These are phyloP conservation scores for Dendrostoma leiphaemia DNA, from an alignment of 2,329 filamentous ascomycete genomes.

Conservation along the genomic window DNA sequence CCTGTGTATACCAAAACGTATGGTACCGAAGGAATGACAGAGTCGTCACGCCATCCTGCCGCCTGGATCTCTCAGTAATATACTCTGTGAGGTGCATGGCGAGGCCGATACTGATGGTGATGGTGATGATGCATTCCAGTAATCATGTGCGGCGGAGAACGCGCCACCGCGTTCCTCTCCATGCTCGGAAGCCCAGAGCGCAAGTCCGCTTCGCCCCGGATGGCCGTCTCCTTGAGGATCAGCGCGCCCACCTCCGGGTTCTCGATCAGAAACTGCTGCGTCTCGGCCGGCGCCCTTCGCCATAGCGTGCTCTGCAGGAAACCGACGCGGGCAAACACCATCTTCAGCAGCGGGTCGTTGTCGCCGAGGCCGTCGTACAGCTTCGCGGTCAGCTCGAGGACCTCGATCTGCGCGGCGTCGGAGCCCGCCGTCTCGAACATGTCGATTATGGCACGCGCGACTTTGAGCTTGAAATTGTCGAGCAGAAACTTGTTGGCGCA, in stretches of 20 bases:
- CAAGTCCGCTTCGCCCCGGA: slow-evolving; percentile 39
- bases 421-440: slow-evolving; percentile 43
- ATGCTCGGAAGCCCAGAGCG: slow-evolving; percentile 41
- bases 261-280: slow-evolving; percentile 38
- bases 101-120: neutral
- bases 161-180: slow-evolving; percentile 28
- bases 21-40: too few relatives aligned
- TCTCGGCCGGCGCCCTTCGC: slow-evolving; percentile 38
- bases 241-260: slow-evolving; percentile 45
- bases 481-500: slow-evolving; percentile 47
- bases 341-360: slow-evolving; percentile 41
- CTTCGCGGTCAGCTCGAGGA: slow-evolving; percentile 41
- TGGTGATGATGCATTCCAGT: neutral
- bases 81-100: neutral
- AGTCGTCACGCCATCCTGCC: too few relatives aligned
- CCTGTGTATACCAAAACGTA: too few relatives aligned
- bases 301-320: slow-evolving; percentile 46
- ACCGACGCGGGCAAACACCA: slow-evolving; percentile 47
- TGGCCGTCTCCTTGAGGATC: slow-evolving; percentile 46
- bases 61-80: neutral
- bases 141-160: too few relatives aligned
- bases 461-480: slow-evolving; percentile 40
- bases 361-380: slow-evolving; percentile 42
- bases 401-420: slow-evolving; percentile 41
- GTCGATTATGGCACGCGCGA: slow-evolving; percentile 42